Conservation (phyloP, 2,329 filamentous ascomycete species). For the Fusarium sulawesiense region DNA sequence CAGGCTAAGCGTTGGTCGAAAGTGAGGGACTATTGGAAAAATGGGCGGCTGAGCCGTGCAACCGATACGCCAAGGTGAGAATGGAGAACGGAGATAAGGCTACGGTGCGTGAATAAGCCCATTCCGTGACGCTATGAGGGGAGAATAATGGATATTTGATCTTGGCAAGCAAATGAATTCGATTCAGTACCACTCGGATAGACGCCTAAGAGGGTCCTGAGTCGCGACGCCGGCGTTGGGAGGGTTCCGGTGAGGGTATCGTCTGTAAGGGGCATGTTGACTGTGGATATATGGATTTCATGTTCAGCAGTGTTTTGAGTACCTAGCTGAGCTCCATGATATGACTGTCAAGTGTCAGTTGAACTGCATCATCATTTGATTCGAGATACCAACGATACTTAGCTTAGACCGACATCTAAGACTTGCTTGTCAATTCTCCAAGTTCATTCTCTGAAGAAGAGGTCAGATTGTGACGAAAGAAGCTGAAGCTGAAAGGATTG, state of each 20-base stretch:
- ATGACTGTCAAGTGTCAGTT: not conserved
- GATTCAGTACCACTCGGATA: not conserved
- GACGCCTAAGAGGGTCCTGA: conserved; percentile 3
- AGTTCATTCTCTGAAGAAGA: not conserved
- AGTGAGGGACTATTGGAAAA: conserved; percentile 27
- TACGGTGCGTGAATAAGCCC: conserved; percentile 14
- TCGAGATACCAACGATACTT: not conserved
- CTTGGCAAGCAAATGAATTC: conserved; percentile 18
- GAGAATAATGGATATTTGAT: conserved; percentile 19
- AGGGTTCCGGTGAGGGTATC: not conserved
- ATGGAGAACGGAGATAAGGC: conserved; percentile 6
- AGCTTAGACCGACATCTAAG: not conserved
- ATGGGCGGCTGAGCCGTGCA: conserved; percentile 23
- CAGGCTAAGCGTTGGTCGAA: conserved; percentile 45
- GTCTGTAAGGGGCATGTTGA: not conserved
- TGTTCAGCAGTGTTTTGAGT: not conserved
- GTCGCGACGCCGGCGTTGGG: not conserved
- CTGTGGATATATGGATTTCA: conserved; percentile 1
- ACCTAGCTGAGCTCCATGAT: not conserved
- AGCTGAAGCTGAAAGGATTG: not conserved
- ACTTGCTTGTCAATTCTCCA: no score
- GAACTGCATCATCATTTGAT: not conserved
- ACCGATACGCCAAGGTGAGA: conserved; percentile 28
- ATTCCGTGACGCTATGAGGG: conserved; percentile 3
- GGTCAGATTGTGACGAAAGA: not conserved